phyloP scores from a whole-genome alignment of 768 basidiomycete genomes.

The Tephrocybe sp. region DNA sequence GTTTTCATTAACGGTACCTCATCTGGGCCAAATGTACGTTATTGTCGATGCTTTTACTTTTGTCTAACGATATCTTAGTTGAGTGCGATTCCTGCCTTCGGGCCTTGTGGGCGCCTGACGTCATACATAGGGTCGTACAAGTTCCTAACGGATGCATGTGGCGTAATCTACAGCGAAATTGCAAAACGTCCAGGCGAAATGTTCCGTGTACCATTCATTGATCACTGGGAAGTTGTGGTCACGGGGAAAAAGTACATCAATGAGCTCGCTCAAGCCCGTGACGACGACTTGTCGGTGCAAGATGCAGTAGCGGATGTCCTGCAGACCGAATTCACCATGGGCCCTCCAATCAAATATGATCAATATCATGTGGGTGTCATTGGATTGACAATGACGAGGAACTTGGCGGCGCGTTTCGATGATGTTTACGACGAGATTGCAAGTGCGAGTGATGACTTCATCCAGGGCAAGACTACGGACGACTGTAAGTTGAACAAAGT shows the following conservation, averaged over 20 bases:
- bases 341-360: not conserved
- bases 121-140: not conserved
- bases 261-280: not conserved
- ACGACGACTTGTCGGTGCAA: not conserved
- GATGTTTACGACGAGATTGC: conserved; percentile 1
- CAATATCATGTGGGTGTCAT: conserved; percentile 1
- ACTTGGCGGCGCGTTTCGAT: not conserved
- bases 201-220: not conserved
- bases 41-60: no score
- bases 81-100: conserved; percentile 3
- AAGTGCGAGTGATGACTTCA: not conserved
- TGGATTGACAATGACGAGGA: not conserved
- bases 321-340: conserved; percentile 1
- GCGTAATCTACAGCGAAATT: not conserved
- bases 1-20: not conserved
- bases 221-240: not conserved
- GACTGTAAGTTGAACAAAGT: not conserved
- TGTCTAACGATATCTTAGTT: not conserved
- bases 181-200: not conserved
- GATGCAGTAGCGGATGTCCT: not conserved
- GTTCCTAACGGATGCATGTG: not conserved
- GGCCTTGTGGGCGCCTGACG: not conserved
- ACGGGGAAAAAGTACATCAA: not conserved
- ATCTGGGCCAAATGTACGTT: conserved; percentile 1
- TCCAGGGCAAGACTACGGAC: not conserved